Conservation (phyloP, 2,329 filamentous ascomycete genomes). For the Epichloe hybrida region DNA sequence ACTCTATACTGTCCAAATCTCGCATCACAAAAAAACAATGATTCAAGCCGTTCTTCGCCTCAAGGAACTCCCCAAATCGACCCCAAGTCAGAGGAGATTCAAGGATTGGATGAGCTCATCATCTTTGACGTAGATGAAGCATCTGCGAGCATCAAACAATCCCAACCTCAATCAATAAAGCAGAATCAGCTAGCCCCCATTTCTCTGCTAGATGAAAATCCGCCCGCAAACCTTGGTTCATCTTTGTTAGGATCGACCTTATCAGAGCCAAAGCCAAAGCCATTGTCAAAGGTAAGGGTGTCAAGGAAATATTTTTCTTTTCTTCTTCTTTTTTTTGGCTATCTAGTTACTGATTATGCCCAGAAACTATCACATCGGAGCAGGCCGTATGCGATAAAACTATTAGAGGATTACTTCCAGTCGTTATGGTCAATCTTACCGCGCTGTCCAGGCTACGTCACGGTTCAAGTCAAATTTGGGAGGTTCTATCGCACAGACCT, state of each 20-base stretch:
- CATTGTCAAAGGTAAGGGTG: neutral
- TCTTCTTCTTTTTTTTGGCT: neutral
- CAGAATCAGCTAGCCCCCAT: neutral
- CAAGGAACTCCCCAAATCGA: neutral
- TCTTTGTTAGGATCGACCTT: neutral
- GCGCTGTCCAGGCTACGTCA: constrained; percentile 12
- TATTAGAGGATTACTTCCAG: constrained; percentile 6
- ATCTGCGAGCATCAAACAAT: neutral
- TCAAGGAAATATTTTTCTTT: neutral
- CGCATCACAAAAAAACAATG: neutral
- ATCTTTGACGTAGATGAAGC: neutral
- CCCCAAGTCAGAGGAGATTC: neutral
- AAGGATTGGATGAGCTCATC: constrained; percentile 1
- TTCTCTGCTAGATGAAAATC: constrained; percentile 1
- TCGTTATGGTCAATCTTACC: constrained; percentile 10
- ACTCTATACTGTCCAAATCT: neutral
- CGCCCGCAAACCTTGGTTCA: neutral
- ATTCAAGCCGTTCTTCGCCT: constrained; percentile 1
- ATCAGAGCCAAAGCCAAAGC: neutral
- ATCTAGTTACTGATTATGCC: neutral
- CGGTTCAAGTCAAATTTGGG: constrained; percentile 15
- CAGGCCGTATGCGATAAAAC: constrained; percentile 6
- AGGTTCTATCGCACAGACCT: constrained; percentile 15
- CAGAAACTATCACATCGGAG: neutral
- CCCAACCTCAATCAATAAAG: neutral